Percentiles rank a stretch among this genome's conserved stretches.
Conservation (phyloP, 441 rosid genomes). For the Pelargonium australe region DNA sequence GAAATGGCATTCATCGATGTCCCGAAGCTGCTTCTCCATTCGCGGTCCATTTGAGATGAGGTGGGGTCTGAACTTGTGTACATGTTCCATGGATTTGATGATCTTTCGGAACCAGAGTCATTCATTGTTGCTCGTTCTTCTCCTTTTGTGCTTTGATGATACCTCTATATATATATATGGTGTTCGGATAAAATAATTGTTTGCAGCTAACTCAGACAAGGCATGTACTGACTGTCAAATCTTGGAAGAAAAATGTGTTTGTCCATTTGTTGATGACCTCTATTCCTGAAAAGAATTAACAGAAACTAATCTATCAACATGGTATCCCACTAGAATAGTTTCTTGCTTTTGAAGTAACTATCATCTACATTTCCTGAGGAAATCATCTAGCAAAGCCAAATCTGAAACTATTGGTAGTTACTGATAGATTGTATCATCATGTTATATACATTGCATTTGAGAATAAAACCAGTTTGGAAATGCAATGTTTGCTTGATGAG, state of each 20-base stretch:
- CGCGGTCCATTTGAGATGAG: conserved; percentile 33
- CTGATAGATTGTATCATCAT: background rate
- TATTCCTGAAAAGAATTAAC: background rate
- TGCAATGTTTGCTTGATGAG: too few relatives aligned
- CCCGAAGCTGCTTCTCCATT: conserved; percentile 47
- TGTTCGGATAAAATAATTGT: background rate
- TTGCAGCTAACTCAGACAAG: conserved; percentile 1
- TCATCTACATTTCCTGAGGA: background rate
- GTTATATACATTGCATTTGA: too few relatives aligned
- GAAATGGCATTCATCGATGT: conserved; percentile 61
- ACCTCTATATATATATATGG: background rate
- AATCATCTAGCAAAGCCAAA: background rate
- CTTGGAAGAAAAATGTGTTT: conserved; percentile 3
- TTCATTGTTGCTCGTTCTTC: conserved; percentile 25
- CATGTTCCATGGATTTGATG: conserved; percentile 55
- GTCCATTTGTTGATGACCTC: background rate
- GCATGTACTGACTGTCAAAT: background rate
- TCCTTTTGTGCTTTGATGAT: too few relatives aligned
- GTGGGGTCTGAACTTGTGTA: conserved; percentile 45
- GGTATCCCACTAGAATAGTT: background rate
- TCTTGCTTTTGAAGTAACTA: background rate
- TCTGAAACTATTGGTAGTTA: background rate
- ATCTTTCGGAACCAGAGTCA: conserved; percentile 39
- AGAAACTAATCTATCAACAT: background rate
- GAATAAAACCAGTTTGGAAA: too few relatives aligned